These are phyloP conservation scores for Amanita pallidorosea DNA, from an alignment of 768 basidiomycete genomes.

Conservation along the genomic window DNA sequence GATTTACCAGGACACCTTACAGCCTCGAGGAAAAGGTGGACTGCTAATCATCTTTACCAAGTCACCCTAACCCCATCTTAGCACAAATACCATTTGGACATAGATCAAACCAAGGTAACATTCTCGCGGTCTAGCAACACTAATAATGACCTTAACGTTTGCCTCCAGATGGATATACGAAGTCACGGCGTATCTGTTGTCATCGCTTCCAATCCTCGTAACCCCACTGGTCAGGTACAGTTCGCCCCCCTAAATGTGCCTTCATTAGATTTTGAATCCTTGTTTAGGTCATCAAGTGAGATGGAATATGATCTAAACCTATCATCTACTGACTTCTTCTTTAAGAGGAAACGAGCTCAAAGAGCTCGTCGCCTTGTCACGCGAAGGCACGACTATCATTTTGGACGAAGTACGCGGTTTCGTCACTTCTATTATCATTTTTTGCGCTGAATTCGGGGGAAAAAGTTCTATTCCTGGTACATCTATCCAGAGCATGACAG, in stretches of 20 bases:
- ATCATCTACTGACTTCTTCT: neutral
- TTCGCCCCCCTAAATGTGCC: neutral
- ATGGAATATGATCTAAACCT: neutral
- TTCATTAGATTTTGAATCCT: neutral
- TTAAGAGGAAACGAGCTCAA: conserved; percentile 68
- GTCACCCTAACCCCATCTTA: conserved; percentile 12
- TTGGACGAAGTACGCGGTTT: conserved; percentile 56
- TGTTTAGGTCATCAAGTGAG: conserved; percentile 40
- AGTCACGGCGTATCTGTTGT: conserved; percentile 80
- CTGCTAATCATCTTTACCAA: neutral
- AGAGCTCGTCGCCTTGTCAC: conserved; percentile 62
- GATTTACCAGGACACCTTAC: conserved; percentile 1
- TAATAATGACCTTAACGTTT: conserved; percentile 14
- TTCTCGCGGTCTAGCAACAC: neutral
- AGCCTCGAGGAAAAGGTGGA: conserved; percentile 32
- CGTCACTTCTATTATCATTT: neutral
- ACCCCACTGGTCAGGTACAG: conserved; percentile 86
- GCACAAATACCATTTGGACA: conserved; percentile 66
- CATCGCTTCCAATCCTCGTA: conserved; percentile 89
- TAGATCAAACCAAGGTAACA: conserved; percentile 64
- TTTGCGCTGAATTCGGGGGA: neutral
- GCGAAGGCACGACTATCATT: conserved; percentile 75
- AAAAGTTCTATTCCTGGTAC: conserved; percentile 91
- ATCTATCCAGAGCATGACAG: conserved; percentile 73
- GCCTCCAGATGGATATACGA: conserved; percentile 63